Conservation (phyloP, 192 early-diverging fungal species). For the Funneliformis geosporum region DNA sequence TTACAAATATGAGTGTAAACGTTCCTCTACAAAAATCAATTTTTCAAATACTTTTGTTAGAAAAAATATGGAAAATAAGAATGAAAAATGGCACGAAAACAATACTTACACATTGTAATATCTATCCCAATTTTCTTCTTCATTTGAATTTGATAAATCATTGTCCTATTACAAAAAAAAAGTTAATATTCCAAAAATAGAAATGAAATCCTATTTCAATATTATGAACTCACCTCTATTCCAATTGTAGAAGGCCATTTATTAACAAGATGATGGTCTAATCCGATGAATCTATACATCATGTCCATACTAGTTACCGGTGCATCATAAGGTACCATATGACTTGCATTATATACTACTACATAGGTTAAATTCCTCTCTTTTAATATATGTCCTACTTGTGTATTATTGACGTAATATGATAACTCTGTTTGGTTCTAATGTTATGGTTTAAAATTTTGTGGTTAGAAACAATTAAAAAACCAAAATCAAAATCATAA, state of each 20-base stretch:
- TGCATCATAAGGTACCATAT: slow-evolving; percentile 91
- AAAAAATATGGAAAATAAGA: not conserved
- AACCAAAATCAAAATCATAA: not conserved
- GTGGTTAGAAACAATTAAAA: not conserved
- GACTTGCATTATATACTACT: slow-evolving; percentile 80
- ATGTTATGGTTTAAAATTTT: not conserved
- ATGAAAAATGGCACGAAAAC: not conserved
- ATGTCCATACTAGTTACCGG: slow-evolving; percentile 78
- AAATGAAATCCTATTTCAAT: not conserved
- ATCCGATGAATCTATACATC: slow-evolving; percentile 81
- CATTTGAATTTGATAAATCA: not conserved
- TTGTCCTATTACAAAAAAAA: not conserved
- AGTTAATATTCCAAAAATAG: too few species aligned
- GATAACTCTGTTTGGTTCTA: not conserved
- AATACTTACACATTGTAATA: slow-evolving; percentile 35
- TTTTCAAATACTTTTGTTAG: not conserved
- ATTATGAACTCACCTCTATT: not conserved
- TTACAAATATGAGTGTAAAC: slow-evolving; percentile 34
- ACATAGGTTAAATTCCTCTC: slow-evolving; percentile 77
- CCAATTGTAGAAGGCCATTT: slow-evolving; percentile 34
- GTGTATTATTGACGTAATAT: slow-evolving; percentile 53
- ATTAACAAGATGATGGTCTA: slow-evolving; percentile 36
- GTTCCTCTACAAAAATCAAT: slow-evolving; percentile 37
- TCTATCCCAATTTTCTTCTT: slow-evolving; percentile 35
- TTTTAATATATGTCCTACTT: slow-evolving; percentile 46